phyloP scores from a whole-genome alignment of 2,329 filamentous ascomycete species.

The Botrytis galanthina region DNA sequence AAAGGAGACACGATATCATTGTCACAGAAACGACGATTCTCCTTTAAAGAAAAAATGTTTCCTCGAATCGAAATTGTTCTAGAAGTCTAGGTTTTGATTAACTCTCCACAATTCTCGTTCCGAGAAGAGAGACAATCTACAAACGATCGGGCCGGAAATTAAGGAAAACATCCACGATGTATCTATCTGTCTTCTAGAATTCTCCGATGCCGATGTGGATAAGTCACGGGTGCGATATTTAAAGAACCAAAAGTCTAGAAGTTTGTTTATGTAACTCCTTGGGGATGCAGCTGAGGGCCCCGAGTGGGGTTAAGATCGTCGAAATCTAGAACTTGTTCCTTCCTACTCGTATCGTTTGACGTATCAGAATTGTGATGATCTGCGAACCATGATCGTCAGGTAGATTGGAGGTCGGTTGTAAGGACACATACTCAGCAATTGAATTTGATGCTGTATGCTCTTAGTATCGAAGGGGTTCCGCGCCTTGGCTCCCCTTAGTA shows the following conservation, averaged over 20 bases:
- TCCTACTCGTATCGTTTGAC: not conserved
- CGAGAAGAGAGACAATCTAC: not conserved
- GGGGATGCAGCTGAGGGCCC: not conserved
- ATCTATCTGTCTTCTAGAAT: not conserved
- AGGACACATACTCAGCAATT: not conserved
- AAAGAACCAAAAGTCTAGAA: not conserved
- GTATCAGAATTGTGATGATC: not conserved
- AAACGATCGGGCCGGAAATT: not conserved
- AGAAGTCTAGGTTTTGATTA: constrained; percentile 5
- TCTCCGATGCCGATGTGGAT: not conserved
- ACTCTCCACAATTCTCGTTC: not conserved
- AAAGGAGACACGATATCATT: constrained; percentile 4
- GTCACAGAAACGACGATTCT: not conserved
- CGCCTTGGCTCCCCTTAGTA: not conserved
- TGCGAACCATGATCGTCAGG: constrained; percentile 1
- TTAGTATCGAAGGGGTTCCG: not conserved
- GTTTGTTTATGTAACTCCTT: not conserved
- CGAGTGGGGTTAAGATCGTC: not conserved
- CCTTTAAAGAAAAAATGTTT: not conserved
- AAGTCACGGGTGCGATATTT: not conserved
- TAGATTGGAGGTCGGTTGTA: not conserved
- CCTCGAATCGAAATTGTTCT: not conserved
- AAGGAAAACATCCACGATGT: not conserved
- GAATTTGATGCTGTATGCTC: not conserved
- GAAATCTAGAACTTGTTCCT: not conserved